Percentiles rank a stretch among this genome's conserved stretches.
These are phyloP conservation scores for Cladosporium sp. DNA, from an alignment of 2,329 filamentous ascomycete genomes.

Conservation along the genomic window DNA sequence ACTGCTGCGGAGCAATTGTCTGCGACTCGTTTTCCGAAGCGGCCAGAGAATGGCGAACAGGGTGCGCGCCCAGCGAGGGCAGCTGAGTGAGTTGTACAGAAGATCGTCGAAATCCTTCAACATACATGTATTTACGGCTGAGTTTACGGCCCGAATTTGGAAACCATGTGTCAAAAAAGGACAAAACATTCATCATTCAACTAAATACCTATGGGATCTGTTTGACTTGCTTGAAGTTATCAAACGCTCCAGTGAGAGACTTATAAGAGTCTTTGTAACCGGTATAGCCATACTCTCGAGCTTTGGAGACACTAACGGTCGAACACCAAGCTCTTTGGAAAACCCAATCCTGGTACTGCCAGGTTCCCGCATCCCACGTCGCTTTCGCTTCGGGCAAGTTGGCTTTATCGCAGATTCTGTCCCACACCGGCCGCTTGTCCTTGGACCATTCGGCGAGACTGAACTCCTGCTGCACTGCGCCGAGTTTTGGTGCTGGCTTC, in stretches of 20 bases:
- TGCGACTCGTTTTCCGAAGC: slow-evolving; percentile 20
- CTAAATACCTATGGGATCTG: slow-evolving; percentile 19
- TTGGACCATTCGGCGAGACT: slow-evolving; percentile 48
- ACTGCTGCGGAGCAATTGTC: slow-evolving; percentile 24
- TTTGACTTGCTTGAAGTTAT: slow-evolving; percentile 38
- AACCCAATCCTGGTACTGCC: slow-evolving; percentile 48
- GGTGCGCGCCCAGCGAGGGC: no score
- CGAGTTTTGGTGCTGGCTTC: slow-evolving; percentile 32
- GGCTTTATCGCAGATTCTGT: slow-evolving; percentile 38
- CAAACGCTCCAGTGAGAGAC: slow-evolving; percentile 41
- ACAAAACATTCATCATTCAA: no score
- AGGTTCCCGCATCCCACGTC: slow-evolving; percentile 49
- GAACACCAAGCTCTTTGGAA: slow-evolving; percentile 47
- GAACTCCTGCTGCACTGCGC: slow-evolving; percentile 43
- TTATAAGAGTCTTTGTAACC: slow-evolving; percentile 46
- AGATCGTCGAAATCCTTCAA: no score
- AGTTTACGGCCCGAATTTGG: no score
- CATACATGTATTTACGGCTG: no score
- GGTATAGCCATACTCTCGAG: slow-evolving; percentile 48
- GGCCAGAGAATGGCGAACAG: no score
- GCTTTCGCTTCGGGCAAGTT: slow-evolving; percentile 39
- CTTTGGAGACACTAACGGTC: slow-evolving; percentile 50
- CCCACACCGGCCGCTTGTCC: slow-evolving; percentile 44
- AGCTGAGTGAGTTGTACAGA: no score
- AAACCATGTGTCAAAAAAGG: no score